phyloP scores from a whole-genome alignment of 768 basidiomycete species.

The Xerocomellus dryophilus region DNA sequence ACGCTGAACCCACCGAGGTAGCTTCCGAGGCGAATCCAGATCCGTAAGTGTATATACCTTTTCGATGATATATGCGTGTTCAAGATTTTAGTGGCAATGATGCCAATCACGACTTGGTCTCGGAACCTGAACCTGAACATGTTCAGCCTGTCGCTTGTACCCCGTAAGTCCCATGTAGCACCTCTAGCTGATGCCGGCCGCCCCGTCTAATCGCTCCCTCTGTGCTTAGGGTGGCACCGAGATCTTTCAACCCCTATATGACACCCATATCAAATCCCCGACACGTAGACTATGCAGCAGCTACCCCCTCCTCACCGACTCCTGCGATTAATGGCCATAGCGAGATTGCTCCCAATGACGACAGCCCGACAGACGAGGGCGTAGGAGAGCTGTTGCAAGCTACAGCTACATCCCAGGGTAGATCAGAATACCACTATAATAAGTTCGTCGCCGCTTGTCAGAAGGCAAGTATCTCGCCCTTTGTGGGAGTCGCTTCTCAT shows the following conservation, averaged over 20 bases:
- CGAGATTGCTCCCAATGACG: not conserved
- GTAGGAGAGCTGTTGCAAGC: constrained; percentile 13
- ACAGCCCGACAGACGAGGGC: not conserved
- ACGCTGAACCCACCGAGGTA: not conserved
- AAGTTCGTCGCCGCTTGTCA: constrained; percentile 11
- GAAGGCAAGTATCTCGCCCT: constrained; percentile 4
- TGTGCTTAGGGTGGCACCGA: constrained; percentile 12
- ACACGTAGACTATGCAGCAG: not conserved
- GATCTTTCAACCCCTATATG: constrained; percentile 24
- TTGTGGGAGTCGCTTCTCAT: not conserved
- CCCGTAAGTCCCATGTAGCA: constrained; percentile 15
- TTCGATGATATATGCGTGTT: not conserved
- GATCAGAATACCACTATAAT: constrained; percentile 8
- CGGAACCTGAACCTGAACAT: not conserved
- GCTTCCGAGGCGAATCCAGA: not conserved
- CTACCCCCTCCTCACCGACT: constrained; percentile 8
- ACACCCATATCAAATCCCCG: constrained; percentile 28
- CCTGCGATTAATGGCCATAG: not conserved
- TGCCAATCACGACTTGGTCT: not conserved
- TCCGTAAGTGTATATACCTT: constrained; percentile 8
- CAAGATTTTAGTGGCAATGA: not conserved
- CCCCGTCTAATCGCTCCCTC: not conserved
- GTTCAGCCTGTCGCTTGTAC: constrained; percentile 7
- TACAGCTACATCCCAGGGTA: constrained; percentile 16
- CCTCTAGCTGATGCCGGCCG: not conserved